Percentiles rank a stretch among this genome's conserved stretches.
Conservation (phyloP, 805 yeast species). For the Monosporozyma siamensis region DNA sequence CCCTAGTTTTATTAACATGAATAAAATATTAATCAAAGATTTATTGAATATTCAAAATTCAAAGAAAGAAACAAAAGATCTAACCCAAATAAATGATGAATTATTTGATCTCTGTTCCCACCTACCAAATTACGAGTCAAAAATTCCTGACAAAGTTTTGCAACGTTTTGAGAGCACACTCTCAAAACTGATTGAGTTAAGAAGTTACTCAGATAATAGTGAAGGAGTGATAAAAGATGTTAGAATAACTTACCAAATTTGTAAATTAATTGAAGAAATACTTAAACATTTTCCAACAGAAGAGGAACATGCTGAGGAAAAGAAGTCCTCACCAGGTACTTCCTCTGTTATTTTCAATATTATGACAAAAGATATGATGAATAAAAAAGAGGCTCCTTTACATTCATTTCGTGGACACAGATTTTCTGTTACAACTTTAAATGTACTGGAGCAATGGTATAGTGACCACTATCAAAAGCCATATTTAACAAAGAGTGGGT, state of each 20-base stretch:
- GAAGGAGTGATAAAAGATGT: slow-evolving; percentile 7
- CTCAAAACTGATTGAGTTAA: slow-evolving; percentile 1
- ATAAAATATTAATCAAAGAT: slow-evolving; percentile 13
- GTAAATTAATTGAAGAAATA: slow-evolving; percentile 6
- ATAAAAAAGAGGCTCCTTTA: not conserved
- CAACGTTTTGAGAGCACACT: not conserved
- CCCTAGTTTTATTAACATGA: slow-evolving; percentile 6
- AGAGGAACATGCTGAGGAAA: not conserved
- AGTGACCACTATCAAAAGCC: slow-evolving; percentile 11
- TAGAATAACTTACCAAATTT: slow-evolving; percentile 9
- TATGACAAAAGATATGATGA: slow-evolving; percentile 14
- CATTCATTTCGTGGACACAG: slow-evolving; percentile 17
- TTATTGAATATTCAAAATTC: slow-evolving; percentile 17
- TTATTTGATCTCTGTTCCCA: slow-evolving; percentile 8
- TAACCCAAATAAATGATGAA: slow-evolving; percentile 8
- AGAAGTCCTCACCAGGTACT: not conserved
- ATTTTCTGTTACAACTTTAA: slow-evolving; percentile 11
- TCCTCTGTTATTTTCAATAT: slow-evolving; percentile 8
- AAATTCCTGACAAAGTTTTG: slow-evolving; percentile 6
- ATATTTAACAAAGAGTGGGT: slow-evolving; percentile 11
- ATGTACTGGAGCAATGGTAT: slow-evolving; percentile 15
- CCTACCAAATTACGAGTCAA: slow-evolving; percentile 6
- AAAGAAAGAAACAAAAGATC: slow-evolving; percentile 2
- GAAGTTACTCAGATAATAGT: slow-evolving; percentile 1
- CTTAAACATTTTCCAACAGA: slow-evolving; percentile 2